Base-by-base conservation (phyloP, 768 basidiomycete genomes). In the Collybia sp. region DNA sequence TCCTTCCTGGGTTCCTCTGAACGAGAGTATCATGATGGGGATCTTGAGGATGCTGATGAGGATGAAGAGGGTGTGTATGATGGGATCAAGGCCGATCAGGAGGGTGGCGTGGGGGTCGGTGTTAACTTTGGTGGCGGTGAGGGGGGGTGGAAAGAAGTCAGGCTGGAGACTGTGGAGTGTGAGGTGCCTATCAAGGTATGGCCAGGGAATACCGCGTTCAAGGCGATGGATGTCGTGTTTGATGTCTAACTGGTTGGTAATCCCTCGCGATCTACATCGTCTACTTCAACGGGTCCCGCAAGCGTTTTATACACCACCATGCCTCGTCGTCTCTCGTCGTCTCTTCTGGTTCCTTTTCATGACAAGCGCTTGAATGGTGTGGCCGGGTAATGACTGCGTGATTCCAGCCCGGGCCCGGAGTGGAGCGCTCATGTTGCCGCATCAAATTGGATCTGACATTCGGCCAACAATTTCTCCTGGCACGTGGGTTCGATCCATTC, bases 91-190 rank as follows among this genome's bases (percentile, higher is more conserved):
- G 61, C 70, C 12, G 66, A 76, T 53, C 57, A 53, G 19, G 73
- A 56, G 1, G 78, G 79, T 11, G 76, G 75, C 9, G 75, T 80
- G 6, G 77, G 76, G n/a, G 61, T 65, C 40, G 71, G 75, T 3
- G 73, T 78, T 19, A 74, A 72, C 43, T 75, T 68, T 62, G 74
- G 69, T 4, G 79, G 76, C 0, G 67, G 65, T n/a, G 79, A 81
- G 48, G 73, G 70, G 5, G 82, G 71, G 1, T 92, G 87, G 89
- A 57, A 57, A 44, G 82, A 83, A 48, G 76, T 88, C 10, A 70
- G 63, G 57, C 74, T 85, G 18, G 93, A 97, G 75, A 88, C 84
- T 48, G 92, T 98, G 13, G 95, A 96, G 63, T 96, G 93, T 57
- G 89, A 93, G 62, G 88, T 98, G 36, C 90, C 91, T 15, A 79